phyloP scores from a whole-genome alignment of 2,329 filamentous ascomycete genomes.

The Bipolaris sorokiniana region DNA sequence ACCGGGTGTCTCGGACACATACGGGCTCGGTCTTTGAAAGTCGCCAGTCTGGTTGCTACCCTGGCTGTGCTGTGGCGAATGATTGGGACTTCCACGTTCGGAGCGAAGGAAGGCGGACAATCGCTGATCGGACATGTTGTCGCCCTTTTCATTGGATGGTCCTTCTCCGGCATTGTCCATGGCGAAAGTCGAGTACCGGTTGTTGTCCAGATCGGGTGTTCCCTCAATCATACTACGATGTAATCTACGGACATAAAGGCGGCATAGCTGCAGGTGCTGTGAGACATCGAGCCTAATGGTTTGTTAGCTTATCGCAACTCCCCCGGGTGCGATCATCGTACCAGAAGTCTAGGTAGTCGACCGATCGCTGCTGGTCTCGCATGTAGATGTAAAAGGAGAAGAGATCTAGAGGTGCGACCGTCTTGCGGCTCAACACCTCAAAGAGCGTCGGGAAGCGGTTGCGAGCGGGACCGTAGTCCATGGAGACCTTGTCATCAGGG shows the following conservation, averaged over 20 bases:
- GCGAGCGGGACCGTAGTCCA: conserved; percentile 54
- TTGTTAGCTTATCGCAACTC: conserved; percentile 28
- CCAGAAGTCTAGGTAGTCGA: conserved; percentile 99
- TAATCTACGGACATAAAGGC: conserved; percentile 95
- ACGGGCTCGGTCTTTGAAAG: conserved; percentile 62
- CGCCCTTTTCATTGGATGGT: conserved; percentile 66
- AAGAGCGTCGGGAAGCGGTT: conserved; percentile 93
- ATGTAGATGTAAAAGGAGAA: conserved; percentile 99
- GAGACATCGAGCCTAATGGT: conserved; percentile 92
- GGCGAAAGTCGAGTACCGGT: conserved; percentile 76
- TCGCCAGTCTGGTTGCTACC: conserved; percentile 62
- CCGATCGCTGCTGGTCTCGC: conserved; percentile 96
- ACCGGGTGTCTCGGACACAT: conserved; percentile 67
- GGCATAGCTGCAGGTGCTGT: conserved; percentile 96
- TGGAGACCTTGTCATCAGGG: conserved; percentile 14
- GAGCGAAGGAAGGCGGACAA: conserved; percentile 86
- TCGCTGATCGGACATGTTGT: conserved; percentile 78
- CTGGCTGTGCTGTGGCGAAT: conserved; percentile 57
- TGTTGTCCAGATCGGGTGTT: conserved; percentile 90
- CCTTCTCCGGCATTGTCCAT: conserved; percentile 70
- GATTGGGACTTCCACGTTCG: conserved; percentile 54
- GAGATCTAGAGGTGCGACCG: conserved; percentile 92
- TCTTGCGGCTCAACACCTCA: conserved; percentile 91
- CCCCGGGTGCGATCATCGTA: conserved; percentile 53
- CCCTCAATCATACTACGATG: conserved; percentile 90